Base-by-base conservation (phyloP, 2,329 filamentous ascomycete species). In the Trichoderma arundinaceum region DNA sequence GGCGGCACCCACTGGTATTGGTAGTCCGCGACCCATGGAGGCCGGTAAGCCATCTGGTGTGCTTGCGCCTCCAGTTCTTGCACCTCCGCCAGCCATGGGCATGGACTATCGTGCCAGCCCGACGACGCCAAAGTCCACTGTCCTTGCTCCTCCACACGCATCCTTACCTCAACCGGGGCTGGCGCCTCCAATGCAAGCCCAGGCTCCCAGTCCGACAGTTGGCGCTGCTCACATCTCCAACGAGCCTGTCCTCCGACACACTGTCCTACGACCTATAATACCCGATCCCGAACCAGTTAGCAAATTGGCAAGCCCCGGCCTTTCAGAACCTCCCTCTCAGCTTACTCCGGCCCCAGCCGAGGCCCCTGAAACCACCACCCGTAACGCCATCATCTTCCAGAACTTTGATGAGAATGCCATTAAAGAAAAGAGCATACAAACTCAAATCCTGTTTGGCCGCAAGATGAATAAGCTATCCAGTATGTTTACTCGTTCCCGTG, bases 401-500 rank as follows among this genome's bases (percentile, higher is more conserved):
- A 87, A 86, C 68, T 88, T 88, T 71, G 81, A 88, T 70, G 81
- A 85, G 51, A 80, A 82, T 57, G 82, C 82, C 53, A 80, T 88
- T 67, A 82, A 82, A 70, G 84, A 88, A 68, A 85, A 84, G 71
- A 77, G 80, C 51, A 78, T 86, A 5, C 86, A 88, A 74, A 86
- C 83, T 12, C 83, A 83, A 67, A 83, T 88, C 58, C 77, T 88
- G 22, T 87, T 88, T 71, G 84, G 83, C 52, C 79, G 83, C 65
- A 86, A 85, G 71, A 87, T 88, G 84, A 81, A 72, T 70, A 85
- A 81, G 69, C 81, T 87, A 46, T 76, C 80, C 28, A 87, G 84
- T 86, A 78, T 74, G 83, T 77, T 64, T 19, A 7, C 19, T 17
- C 22, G 28, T 10, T 4, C 39, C 15, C 28, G n/a, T 38, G 12